Evolutionary conservation across 495 filamentous ascomycete species (phyloP).

Genomic region (Cenococcum geophilum): DNA sequence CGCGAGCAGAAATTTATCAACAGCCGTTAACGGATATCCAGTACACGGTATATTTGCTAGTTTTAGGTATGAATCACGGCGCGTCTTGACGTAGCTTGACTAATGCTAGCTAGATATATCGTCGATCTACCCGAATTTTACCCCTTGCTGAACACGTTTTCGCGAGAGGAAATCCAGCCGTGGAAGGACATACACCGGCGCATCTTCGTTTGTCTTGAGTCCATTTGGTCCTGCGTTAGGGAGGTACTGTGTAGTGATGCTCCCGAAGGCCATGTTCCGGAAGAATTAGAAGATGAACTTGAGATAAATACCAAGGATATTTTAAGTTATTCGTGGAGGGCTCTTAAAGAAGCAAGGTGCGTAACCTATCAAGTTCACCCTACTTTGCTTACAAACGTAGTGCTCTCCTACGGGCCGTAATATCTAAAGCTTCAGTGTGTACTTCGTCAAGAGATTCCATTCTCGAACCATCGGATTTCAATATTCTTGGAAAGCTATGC

Average conservation of each 20-base stretch:
- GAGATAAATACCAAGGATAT: conserved; percentile 72
- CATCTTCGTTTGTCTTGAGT: conserved; percentile 51
- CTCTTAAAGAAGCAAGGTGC: conserved; percentile 84
- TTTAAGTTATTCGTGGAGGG: conserved; percentile 88
- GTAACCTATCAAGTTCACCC: not conserved
- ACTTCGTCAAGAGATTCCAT: not conserved
- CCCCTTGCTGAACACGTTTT: conserved; percentile 29
- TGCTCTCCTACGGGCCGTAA: conserved; percentile 53
- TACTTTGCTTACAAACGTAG: conserved; percentile 35
- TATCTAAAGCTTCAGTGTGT: conserved; percentile 39
- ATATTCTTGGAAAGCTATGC: conserved; percentile 57
- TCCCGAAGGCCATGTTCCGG: conserved; percentile 78
- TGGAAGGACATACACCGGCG: conserved; percentile 45
- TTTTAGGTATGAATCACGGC: conserved; percentile 31
- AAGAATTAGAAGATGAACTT: conserved; percentile 62
- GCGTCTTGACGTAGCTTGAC: not conserved
- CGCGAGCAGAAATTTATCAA: conserved; percentile 24
- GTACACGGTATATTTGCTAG: conserved; percentile 45
- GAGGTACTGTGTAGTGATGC: conserved; percentile 81
- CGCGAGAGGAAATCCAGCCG: conserved; percentile 9
- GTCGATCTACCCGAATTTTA: conserved; percentile 31
- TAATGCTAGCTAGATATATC: conserved; percentile 36
- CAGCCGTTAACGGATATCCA: conserved; percentile 34
- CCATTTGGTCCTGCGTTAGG: conserved; percentile 68
- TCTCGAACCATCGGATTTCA: conserved; percentile 39